Evolutionary conservation across 192 early-diverging fungal species (phyloP).

Genomic region (Coemansia sp.): DNA sequence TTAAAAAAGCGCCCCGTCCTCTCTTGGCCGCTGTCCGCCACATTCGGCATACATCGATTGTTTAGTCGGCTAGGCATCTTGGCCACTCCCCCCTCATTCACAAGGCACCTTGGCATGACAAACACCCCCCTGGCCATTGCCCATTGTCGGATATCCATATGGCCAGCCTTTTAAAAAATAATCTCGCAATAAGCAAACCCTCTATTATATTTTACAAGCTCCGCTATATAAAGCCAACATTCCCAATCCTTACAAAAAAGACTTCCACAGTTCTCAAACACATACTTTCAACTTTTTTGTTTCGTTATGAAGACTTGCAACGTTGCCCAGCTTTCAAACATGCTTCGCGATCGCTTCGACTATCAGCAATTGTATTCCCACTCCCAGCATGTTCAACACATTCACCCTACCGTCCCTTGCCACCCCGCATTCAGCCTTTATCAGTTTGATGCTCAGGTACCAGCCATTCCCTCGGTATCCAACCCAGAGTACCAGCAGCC

Average conservation of each 20-base stretch:
- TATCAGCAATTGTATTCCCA: not conserved
- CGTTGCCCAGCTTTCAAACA: not conserved
- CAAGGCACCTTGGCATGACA: not conserved
- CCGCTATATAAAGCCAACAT: slow-evolving; percentile 3
- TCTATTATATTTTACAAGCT: not conserved
- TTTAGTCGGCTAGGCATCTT: not conserved
- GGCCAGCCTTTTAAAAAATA: not conserved
- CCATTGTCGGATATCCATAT: slow-evolving; percentile 3
- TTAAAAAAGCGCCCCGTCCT: not conserved
- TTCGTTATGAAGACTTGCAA: not conserved
- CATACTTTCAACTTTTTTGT: too few species aligned
- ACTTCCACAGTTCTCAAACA: too few species aligned
- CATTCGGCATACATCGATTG: not conserved
- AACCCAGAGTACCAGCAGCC: not conserved
- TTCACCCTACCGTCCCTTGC: not conserved
- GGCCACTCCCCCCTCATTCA: not conserved
- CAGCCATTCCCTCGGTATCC: not conserved
- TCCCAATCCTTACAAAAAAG: not conserved
- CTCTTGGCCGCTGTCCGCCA: not conserved
- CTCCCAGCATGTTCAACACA: not conserved
- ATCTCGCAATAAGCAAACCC: not conserved
- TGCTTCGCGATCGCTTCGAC: not conserved
- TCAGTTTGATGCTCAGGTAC: not conserved
- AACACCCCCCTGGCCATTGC: not conserved
- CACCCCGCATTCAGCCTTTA: not conserved